Evolutionary conservation across 208 protist species (phyloP).

Genomic region (Trichomonas tenax): DNA sequence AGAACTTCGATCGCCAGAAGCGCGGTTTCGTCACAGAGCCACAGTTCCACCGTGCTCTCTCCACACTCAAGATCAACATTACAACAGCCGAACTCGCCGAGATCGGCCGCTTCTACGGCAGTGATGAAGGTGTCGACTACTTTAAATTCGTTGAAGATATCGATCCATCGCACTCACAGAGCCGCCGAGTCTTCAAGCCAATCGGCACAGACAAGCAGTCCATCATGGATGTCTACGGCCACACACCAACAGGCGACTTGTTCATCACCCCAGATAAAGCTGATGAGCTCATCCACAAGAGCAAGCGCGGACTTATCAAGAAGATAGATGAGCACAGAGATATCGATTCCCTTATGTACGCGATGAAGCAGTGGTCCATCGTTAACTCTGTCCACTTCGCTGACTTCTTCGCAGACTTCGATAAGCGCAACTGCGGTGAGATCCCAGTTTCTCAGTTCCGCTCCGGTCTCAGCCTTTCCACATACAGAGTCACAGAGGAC

Average conservation of each 20-base stretch:
- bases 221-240: background rate
- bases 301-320: background rate
- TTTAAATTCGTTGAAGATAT: background rate
- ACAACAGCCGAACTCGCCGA: background rate
- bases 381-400: background rate
- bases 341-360: background rate
- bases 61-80: background rate
- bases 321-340: background rate
- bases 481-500: background rate
- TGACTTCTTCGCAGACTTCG: background rate
- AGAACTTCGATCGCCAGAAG: conserved; percentile 22
- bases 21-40: conserved; percentile 14
- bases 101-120: background rate
- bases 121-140: background rate
- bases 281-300: background rate
- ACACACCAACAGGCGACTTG: background rate
- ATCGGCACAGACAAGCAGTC: background rate
- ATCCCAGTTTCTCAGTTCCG: background rate
- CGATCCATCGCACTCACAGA: background rate
- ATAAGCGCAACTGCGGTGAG: background rate
- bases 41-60: conserved; percentile 21
- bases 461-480: background rate
- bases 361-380: background rate
- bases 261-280: background rate
- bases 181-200: background rate